Percentiles rank a stretch among this genome's conserved stretches.
phyloP scores from a whole-genome alignment of 495 filamentous ascomycete species.

The Penicillium cataractarum region DNA sequence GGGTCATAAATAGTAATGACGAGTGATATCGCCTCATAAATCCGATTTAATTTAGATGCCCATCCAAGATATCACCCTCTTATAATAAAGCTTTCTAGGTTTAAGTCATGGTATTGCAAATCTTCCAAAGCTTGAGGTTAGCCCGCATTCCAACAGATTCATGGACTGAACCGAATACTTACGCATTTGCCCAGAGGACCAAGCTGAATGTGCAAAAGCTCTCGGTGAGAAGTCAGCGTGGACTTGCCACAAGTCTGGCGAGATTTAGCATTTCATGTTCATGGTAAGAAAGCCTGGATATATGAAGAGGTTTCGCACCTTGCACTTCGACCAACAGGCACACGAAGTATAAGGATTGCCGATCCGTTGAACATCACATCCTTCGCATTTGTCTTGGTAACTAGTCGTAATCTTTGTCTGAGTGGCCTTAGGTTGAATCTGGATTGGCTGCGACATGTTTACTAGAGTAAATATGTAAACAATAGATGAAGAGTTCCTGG shows the following conservation, averaged over 20 bases:
- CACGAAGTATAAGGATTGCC: conserved; percentile 1
- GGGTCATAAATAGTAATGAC: background rate
- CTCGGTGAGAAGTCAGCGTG: background rate
- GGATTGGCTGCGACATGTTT: conserved; percentile 3
- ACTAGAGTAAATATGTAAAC: background rate
- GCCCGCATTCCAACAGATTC: background rate
- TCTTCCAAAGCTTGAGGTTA: background rate
- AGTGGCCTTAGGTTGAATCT: background rate
- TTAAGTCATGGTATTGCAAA: conserved; percentile 4
- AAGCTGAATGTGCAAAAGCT: conserved; percentile 7
- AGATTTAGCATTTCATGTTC: background rate
- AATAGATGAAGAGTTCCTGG: too few species aligned
- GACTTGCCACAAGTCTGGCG: background rate
- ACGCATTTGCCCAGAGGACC: background rate
- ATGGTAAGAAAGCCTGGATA: background rate
- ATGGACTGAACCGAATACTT: background rate
- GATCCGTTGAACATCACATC: background rate
- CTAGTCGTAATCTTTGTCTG: background rate
- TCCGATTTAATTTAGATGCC: background rate
- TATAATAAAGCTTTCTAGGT: background rate
- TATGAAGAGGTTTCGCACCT: background rate
- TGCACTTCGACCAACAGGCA: conserved; percentile 3
- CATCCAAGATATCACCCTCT: background rate
- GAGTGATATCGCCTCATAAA: background rate
- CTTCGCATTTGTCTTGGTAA: background rate